Evolutionary conservation across 75 land plant species (phyloP).

Genomic region (Ceratopteris richardii): DNA sequence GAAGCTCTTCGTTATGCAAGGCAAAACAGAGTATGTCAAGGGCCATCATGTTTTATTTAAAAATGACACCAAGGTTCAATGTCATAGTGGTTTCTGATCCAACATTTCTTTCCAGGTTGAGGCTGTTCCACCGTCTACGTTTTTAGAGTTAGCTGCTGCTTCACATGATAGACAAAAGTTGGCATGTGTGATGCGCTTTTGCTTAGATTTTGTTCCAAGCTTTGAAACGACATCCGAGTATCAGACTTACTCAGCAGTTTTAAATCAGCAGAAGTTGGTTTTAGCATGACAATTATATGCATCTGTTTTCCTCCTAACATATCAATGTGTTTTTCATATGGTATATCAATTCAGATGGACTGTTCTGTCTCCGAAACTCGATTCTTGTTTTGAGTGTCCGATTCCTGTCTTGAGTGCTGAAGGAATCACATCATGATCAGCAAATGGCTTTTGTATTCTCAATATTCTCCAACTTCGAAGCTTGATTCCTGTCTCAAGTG

Average conservation of each 20-base stretch:
- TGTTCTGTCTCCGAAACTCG: too few relatives aligned
- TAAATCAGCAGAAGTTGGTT: conserved; percentile 18
- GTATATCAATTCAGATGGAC: too few relatives aligned
- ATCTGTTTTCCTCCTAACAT: too few relatives aligned
- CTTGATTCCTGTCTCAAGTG: too few relatives aligned
- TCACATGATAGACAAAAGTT: conserved; percentile 54
- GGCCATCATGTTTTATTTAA: background rate
- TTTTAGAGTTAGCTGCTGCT: conserved; percentile 70
- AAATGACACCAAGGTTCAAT: too few relatives aligned
- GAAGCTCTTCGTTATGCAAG: conserved; percentile 82
- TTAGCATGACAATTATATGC: too few relatives aligned
- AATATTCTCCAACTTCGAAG: too few relatives aligned
- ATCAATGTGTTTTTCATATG: too few relatives aligned
- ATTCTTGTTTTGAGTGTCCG: too few relatives aligned
- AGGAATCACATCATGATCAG: too few relatives aligned
- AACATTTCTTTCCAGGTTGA: conserved; percentile 42
- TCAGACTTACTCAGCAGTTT: conserved; percentile 32
- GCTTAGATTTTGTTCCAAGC: conserved; percentile 74
- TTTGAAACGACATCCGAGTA: conserved; percentile 61
- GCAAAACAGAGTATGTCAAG: conserved; percentile 43
- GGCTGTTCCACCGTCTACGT: conserved; percentile 51
- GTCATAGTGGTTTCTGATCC: conserved; percentile 1
- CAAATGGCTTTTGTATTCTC: too few relatives aligned
- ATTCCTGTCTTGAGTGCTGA: too few relatives aligned
- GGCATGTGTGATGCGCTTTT: conserved; percentile 72